Conservation (phyloP, 2,329 filamentous ascomycete genomes). For the Aspergillus transmontanensis region DNA sequence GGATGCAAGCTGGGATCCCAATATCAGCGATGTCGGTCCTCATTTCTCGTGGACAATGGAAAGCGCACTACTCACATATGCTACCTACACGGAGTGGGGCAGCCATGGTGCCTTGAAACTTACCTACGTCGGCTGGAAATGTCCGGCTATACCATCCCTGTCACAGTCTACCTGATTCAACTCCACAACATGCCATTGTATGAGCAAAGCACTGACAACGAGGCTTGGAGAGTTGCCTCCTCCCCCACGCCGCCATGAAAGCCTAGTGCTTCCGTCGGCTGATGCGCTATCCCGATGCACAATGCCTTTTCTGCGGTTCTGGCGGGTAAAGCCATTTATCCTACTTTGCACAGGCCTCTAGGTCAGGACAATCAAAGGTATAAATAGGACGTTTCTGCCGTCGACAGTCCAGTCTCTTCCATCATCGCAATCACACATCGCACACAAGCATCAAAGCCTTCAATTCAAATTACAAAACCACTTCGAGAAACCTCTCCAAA, state of each 20-base stretch:
- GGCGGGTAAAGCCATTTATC: neutral
- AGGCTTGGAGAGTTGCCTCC: neutral
- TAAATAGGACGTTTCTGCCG: neutral
- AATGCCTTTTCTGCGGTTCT: neutral
- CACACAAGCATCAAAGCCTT: neutral
- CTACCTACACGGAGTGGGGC: neutral
- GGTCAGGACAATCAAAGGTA: neutral
- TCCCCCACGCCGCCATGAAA: conserved; percentile 3
- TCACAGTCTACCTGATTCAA: neutral
- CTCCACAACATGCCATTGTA: neutral
- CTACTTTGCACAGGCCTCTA: neutral
- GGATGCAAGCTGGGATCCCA: too few relatives aligned
- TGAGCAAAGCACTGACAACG: neutral
- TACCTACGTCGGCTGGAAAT: neutral
- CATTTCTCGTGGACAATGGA: neutral
- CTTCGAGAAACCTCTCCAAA: neutral
- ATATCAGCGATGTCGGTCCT: neutral
- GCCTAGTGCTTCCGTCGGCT: neutral
- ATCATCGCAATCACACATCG: conserved; percentile 1
- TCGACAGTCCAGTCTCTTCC: neutral
- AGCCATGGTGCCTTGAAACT: neutral
- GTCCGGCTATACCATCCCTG: neutral
- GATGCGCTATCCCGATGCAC: neutral
- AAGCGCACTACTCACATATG: neutral
- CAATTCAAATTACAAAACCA: neutral